Conservation (phyloP, 2,329 filamentous ascomycete genomes). For the Cladorrhinum sp. region DNA sequence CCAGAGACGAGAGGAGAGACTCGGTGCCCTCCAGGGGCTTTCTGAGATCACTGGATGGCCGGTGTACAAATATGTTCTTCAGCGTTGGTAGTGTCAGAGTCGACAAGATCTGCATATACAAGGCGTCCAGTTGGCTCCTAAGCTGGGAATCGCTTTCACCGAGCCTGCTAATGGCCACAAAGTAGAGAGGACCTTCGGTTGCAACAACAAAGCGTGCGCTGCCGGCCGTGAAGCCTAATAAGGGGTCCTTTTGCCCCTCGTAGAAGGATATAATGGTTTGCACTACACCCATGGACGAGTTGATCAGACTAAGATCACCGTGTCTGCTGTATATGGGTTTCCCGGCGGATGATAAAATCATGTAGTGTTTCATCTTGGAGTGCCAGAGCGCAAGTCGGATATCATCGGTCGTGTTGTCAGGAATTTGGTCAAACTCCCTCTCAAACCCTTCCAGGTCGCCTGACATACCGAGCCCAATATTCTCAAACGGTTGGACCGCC, state of each 20-base stretch:
- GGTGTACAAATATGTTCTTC: slow-evolving; percentile 79
- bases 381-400: slow-evolving; percentile 73
- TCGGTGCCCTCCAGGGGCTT: slow-evolving; percentile 90
- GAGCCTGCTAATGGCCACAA: slow-evolving; percentile 88
- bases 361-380: slow-evolving; percentile 91
- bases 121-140: slow-evolving; percentile 79
- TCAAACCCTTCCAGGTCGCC: slow-evolving; percentile 64
- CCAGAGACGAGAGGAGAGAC: slow-evolving; percentile 81
- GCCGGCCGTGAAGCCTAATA: slow-evolving; percentile 84
- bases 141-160: slow-evolving; percentile 91
- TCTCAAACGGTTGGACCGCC: slow-evolving; percentile 58
- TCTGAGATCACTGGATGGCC: slow-evolving; percentile 90
- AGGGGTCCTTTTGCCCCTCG: slow-evolving; percentile 70
- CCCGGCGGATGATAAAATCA: slow-evolving; percentile 91
- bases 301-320: slow-evolving; percentile 84
- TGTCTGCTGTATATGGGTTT: slow-evolving; percentile 98
- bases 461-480: slow-evolving; percentile 41
- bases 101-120: slow-evolving; percentile 98
- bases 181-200: slow-evolving; percentile 82
- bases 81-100: slow-evolving; percentile 87
- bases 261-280: slow-evolving; percentile 99
- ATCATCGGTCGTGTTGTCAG: slow-evolving; percentile 48
- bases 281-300: slow-evolving; percentile 89
- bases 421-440: slow-evolving; percentile 74
- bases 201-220: slow-evolving; percentile 80